Evolutionary conservation across 179 eudicot species (phyloP).

Genomic region (Beta corolliflora): DNA sequence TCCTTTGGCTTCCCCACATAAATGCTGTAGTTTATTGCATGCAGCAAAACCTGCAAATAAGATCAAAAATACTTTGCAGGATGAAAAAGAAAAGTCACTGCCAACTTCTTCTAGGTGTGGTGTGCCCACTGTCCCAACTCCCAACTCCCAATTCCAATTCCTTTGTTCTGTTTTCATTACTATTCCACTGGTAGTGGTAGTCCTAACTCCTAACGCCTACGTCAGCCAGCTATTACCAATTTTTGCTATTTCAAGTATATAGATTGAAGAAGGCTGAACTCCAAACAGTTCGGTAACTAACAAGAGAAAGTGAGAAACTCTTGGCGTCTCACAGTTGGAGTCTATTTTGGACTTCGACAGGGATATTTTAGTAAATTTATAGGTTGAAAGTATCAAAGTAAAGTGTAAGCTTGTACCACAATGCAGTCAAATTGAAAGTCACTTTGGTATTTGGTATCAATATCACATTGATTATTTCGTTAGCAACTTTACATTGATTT

Average conservation of each 20-base stretch:
- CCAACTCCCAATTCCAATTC: background rate
- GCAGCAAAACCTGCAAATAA: background rate
- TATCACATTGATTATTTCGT: too few relatives aligned
- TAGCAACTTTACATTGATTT: too few relatives aligned
- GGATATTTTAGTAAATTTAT: too few relatives aligned
- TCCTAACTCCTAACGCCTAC: background rate
- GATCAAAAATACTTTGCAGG: background rate
- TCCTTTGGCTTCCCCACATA: background rate
- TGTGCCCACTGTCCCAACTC: background rate
- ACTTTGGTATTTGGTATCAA: too few relatives aligned
- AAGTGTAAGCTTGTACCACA: too few relatives aligned
- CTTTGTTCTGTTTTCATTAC: background rate
- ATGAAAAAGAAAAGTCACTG: conserved; percentile 16
- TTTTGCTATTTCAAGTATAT: background rate
- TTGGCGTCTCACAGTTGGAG: too few relatives aligned
- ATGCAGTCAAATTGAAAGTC: too few relatives aligned
- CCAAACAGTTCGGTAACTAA: too few relatives aligned
- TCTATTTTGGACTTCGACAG: too few relatives aligned
- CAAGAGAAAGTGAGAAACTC: too few relatives aligned
- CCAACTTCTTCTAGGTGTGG: background rate
- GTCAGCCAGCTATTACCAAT: background rate
- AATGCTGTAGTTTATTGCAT: background rate
- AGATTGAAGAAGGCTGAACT: too few relatives aligned
- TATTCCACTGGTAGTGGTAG: background rate
- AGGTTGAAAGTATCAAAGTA: too few relatives aligned